Evolutionary conservation across 2,329 filamentous ascomycete species (phyloP), one percentile per base, ranked within the genome.

Genomic region (Sclerotinia borealis): DNA sequence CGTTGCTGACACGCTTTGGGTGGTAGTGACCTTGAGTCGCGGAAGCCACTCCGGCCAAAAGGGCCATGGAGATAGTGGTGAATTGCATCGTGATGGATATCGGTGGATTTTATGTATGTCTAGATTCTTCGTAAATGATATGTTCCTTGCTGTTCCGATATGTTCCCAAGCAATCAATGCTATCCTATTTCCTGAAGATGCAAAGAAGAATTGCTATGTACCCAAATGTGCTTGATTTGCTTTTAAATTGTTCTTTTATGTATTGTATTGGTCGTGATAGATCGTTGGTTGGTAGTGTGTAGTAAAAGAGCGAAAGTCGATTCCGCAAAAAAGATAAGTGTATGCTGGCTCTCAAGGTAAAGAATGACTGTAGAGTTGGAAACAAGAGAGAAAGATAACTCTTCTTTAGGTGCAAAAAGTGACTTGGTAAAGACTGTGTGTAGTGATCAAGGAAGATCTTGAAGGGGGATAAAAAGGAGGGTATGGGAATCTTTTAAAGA

Each of bases 41-140:
- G 49, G 70, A 43, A 62, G 69, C 72, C 65, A 71, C 64, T 54
- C 69, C 71, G 54, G 70, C 84, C 63, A 74, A 68, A 63, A 71
- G 61, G 63, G 69, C 70, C 37, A 74, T 48, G 41, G 71, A 68
- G 15, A 70, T 11, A 34, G 67, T 66, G 54, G 69, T 67, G 70
- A 71, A 73, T 54, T 72, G 68, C 73, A 75, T 74, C 49, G 55
- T 73, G 68, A 58, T 54, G 48, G 37, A 22, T 54, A 41, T 61
- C 29, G 63, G 61, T 63, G 61, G 64, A 59, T 67, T 60, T 8
- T 64, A 34, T 52, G 17, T 19, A 41, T 6, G 9, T 63, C 41
- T 56, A 58, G 52, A 62, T 61, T 61, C 25, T 34, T 50, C 39
- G 61, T 59, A 63, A 55, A 58, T 63, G 61, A 51, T 36, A 56